Conservation (phyloP, 495 filamentous ascomycete species). For the Annulohypoxylon nitens region DNA sequence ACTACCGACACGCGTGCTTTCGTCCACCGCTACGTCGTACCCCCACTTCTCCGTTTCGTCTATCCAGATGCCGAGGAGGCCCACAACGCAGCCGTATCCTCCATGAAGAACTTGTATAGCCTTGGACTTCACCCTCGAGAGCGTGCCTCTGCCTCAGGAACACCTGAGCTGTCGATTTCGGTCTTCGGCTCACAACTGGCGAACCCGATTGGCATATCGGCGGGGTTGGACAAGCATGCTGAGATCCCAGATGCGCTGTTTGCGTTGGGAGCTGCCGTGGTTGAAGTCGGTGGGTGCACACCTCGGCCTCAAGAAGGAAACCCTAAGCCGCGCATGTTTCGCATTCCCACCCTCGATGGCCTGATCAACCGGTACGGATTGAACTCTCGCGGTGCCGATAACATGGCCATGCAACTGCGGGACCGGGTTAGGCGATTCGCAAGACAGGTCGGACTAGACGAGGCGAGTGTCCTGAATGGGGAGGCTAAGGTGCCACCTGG, state of each 20-base stretch:
- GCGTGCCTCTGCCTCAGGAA: slow-evolving; percentile 55
- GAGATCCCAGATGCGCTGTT: slow-evolving; percentile 87
- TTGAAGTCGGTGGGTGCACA: slow-evolving; percentile 93
- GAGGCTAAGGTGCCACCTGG: slow-evolving; percentile 75
- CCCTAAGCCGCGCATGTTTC: slow-evolving; percentile 86
- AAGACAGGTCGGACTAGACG: slow-evolving; percentile 74
- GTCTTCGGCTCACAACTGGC: slow-evolving; percentile 83
- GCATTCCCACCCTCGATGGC: slow-evolving; percentile 81
- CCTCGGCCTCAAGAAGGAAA: slow-evolving; percentile 89
- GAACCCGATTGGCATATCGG: slow-evolving; percentile 92
- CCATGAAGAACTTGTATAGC: slow-evolving; percentile 75
- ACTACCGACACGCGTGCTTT: slow-evolving; percentile 91
- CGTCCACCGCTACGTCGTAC: slow-evolving; percentile 83
- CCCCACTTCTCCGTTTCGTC: slow-evolving; percentile 76
- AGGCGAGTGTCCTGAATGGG: slow-evolving; percentile 79
- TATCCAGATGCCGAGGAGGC: slow-evolving; percentile 92
- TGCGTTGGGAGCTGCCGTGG: slow-evolving; percentile 81
- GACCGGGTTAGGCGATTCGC: slow-evolving; percentile 83
- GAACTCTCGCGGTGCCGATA: slow-evolving; percentile 89
- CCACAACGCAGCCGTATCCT: slow-evolving; percentile 79
- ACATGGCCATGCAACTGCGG: slow-evolving; percentile 82
- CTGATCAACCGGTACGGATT: slow-evolving; percentile 97
- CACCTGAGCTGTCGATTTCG: slow-evolving; percentile 57
- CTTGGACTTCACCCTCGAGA: slow-evolving; percentile 82
- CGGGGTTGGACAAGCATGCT: slow-evolving; percentile 93